These are phyloP conservation scores for Penicillium vulpinum DNA, from an alignment of 2,329 filamentous ascomycete species.

Conservation along the genomic window DNA sequence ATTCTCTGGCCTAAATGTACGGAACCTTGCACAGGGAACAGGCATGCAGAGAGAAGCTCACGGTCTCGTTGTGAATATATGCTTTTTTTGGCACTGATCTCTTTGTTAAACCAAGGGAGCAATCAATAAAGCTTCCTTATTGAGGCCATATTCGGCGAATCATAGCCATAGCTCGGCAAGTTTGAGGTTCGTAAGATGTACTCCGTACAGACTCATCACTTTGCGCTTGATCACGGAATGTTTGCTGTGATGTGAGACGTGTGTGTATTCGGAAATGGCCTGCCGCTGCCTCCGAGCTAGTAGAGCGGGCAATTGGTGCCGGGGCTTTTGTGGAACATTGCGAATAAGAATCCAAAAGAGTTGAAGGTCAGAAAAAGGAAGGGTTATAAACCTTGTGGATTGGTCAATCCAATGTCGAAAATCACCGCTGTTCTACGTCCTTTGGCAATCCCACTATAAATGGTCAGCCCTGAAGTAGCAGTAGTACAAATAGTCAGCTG, in stretches of 20 bases:
- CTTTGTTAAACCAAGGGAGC: conserved; percentile 13
- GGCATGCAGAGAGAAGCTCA: background rate
- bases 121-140: conserved; percentile 10
- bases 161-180: background rate
- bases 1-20: conserved; percentile 2
- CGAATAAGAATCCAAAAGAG: background rate
- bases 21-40: background rate
- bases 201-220: background rate
- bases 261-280: conserved; percentile 12
- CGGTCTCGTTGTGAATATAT: background rate
- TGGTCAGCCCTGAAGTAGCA: background rate
- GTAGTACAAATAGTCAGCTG: background rate
- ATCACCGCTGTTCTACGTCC: background rate
- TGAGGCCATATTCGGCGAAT: background rate
- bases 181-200: background rate
- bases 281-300: conserved; percentile 1
- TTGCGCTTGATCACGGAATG: background rate
- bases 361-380: background rate
- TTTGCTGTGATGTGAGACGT: conserved; percentile 4
- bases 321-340: background rate
- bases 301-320: conserved; percentile 3
- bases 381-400: background rate
- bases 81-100: background rate
- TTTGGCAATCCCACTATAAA: background rate
- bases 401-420: background rate